Conservation (phyloP, 306 rosid species). For the Dryas drummondii region DNA sequence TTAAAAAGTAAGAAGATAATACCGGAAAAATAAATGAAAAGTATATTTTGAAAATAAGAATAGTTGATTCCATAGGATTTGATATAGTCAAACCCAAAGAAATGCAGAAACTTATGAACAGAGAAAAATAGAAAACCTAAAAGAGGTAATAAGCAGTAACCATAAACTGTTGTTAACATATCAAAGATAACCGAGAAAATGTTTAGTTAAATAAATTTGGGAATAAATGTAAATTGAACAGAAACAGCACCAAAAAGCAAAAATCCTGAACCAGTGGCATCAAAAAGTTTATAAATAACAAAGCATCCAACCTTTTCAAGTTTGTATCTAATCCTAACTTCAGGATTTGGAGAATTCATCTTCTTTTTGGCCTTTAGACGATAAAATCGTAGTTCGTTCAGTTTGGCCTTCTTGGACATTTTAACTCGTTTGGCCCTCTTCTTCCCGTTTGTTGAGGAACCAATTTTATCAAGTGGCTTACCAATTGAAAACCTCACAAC, state of each 20-base stretch:
- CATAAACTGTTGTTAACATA: not conserved
- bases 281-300: not conserved
- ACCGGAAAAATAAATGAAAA: not conserved
- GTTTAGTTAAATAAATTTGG: not conserved
- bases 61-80: not conserved
- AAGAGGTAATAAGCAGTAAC: not conserved
- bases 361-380: conserved; percentile 86
- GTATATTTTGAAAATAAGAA: not conserved
- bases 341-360: conserved; percentile 85
- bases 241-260: not conserved
- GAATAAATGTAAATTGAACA: not conserved
- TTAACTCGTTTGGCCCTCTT: conserved; percentile 34
- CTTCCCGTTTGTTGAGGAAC: conserved; percentile 23
- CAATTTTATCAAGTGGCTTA: conserved; percentile 12
- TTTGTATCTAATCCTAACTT: conserved; percentile 83
- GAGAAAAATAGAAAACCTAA: not conserved
- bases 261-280: not conserved
- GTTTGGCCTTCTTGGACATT: conserved; percentile 70
- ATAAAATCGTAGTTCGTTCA: conserved; percentile 73
- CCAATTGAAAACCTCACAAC: conserved; percentile 63
- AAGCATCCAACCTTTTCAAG: conserved; percentile 63
- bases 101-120: not conserved
- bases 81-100: not conserved
- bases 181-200: not conserved
- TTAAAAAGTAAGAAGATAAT: not conserved